These are phyloP conservation scores for Pythium dissimile DNA, from an alignment of 352 stramenopile species.

Conservation along the genomic window DNA sequence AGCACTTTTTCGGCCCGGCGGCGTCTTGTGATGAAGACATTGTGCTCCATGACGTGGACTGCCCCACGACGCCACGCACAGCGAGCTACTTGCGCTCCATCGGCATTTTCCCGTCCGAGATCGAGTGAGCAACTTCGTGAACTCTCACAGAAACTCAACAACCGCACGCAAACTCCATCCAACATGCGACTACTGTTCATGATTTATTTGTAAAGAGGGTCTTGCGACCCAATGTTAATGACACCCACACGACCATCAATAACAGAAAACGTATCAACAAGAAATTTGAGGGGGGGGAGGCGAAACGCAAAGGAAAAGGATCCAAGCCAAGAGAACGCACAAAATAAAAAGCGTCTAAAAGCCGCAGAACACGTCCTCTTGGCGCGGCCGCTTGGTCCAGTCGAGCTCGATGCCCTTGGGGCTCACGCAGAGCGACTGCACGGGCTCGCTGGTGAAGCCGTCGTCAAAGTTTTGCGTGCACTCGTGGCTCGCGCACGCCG, in stretches of 20 bases:
- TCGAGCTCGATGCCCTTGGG: not conserved
- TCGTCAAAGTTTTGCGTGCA: constrained; percentile 85
- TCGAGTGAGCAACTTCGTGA: constrained; percentile 13
- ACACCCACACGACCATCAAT: not conserved
- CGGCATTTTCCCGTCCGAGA: constrained; percentile 15
- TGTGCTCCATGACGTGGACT: constrained; percentile 16
- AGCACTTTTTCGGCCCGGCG: constrained; percentile 19
- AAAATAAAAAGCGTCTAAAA: constrained; percentile 4
- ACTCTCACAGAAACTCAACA: no score
- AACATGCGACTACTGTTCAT: not conserved
- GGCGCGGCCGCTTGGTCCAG: constrained; percentile 13
- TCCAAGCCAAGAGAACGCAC: not conserved
- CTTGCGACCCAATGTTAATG: no score
- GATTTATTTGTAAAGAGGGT: constrained; percentile 9
- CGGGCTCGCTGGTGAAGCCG: constrained; percentile 68
- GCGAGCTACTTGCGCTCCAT: constrained; percentile 16
- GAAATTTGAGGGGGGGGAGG: not conserved
- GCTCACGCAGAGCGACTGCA: constrained; percentile 33
- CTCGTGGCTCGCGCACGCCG: constrained; percentile 46
- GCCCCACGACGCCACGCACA: constrained; percentile 18
- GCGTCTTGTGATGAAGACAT: constrained; percentile 2
- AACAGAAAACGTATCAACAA: not conserved
- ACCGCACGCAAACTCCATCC: not conserved
- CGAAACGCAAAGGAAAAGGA: not conserved
- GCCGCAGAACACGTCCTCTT: constrained; percentile 18